Evolutionary conservation across 108 stramenopile species (phyloP).

Genomic region (Cyclotella cryptica): DNA sequence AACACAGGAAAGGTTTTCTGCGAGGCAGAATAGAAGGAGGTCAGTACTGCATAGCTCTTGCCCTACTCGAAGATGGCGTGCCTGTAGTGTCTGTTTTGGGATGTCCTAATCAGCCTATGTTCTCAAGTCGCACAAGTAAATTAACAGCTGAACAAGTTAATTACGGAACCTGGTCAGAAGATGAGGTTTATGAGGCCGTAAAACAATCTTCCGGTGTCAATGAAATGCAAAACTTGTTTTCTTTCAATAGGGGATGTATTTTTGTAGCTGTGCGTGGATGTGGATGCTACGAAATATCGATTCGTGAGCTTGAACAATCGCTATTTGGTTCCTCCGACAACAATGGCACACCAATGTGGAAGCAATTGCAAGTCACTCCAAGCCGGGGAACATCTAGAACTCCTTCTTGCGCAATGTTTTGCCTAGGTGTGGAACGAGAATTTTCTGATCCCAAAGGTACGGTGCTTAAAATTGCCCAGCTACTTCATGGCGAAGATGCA

Average conservation of each 20-base stretch:
- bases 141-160: background rate
- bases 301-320: slow-evolving; percentile 26
- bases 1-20: slow-evolving; percentile 77
- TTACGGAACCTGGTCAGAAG: slow-evolving; percentile 51
- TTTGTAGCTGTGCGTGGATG: slow-evolving; percentile 77
- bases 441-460: slow-evolving; percentile 67
- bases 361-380: slow-evolving; percentile 46
- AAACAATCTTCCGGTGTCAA: background rate
- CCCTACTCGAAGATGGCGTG: slow-evolving; percentile 67
- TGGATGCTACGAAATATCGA: slow-evolving; percentile 75
- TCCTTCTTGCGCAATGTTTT: slow-evolving; percentile 55
- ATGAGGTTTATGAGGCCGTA: slow-evolving; percentile 35
- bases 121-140: background rate
- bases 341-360: slow-evolving; percentile 21
- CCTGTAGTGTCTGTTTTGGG: slow-evolving; percentile 80
- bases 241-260: slow-evolving; percentile 63
- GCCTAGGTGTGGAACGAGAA: slow-evolving; percentile 66
- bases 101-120: slow-evolving; percentile 76
- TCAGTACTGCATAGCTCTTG: slow-evolving; percentile 83
- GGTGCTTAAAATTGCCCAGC: slow-evolving; percentile 52
- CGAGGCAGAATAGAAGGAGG: slow-evolving; percentile 60
- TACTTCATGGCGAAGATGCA: slow-evolving; percentile 57
- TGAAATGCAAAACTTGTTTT: slow-evolving; percentile 27
- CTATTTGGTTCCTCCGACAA: background rate
- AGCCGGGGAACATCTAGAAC: slow-evolving; percentile 39